phyloP scores from a whole-genome alignment of 352 stramenopile species.

The Phytophthora citrophthora region DNA sequence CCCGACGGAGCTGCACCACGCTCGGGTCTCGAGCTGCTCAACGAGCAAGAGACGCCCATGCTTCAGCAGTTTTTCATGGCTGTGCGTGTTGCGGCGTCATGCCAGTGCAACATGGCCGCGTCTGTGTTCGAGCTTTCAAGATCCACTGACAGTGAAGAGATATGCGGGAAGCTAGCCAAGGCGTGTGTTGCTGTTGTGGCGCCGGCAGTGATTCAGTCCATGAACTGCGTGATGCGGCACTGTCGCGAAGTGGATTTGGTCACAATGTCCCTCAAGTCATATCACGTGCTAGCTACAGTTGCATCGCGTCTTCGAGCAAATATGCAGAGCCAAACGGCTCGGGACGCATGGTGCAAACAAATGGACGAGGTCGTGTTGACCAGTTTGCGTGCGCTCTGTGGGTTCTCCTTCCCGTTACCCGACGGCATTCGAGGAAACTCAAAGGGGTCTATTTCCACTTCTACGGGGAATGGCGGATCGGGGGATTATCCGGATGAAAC shows the following conservation, averaged over 20 bases:
- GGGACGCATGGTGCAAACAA: constrained; percentile 49
- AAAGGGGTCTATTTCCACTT: constrained; percentile 45
- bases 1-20: constrained; percentile 49
- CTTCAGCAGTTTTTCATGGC: constrained; percentile 83
- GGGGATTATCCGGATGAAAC: constrained; percentile 48
- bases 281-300: constrained; percentile 80
- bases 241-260: constrained; percentile 86
- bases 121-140: constrained; percentile 80
- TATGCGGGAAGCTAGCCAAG: constrained; percentile 58
- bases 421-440: constrained; percentile 62
- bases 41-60: constrained; percentile 80
- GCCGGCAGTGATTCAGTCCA: constrained; percentile 72
- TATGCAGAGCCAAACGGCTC: constrained; percentile 41
- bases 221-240: constrained; percentile 81
- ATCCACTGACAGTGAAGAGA: constrained; percentile 43
- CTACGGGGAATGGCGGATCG: constrained; percentile 18
- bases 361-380: constrained; percentile 82
- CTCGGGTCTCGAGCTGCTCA: constrained; percentile 79
- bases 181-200: constrained; percentile 70
- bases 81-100: constrained; percentile 77
- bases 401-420: constrained; percentile 81
- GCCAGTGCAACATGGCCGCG: constrained; percentile 76
- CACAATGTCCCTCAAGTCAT: constrained; percentile 84
- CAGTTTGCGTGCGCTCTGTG: constrained; percentile 74
- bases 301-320: constrained; percentile 72